A percentile compares a stretch with the other conserved stretches of the same genome.
phyloP scores from a whole-genome alignment of 108 stramenopile genomes.

The Pseudonitzschia pungens region DNA sequence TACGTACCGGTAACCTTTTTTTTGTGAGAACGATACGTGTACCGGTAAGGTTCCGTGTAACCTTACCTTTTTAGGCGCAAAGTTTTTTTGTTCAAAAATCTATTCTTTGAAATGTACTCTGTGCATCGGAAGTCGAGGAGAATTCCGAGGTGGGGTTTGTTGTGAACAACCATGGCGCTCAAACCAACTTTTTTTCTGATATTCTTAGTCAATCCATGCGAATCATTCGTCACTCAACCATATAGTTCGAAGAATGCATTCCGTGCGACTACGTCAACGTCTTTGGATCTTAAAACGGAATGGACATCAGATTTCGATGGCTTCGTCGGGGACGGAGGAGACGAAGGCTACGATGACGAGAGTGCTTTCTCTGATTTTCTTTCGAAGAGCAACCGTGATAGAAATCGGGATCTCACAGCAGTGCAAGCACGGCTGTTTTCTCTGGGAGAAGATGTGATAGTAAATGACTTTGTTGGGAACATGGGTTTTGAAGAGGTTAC shows the following conservation, averaged over 20 bases:
- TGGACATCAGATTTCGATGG: conserved; percentile 55
- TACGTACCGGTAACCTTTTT: too few species aligned
- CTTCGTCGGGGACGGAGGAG: conserved; percentile 21
- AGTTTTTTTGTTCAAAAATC: too few species aligned
- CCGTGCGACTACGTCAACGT: background rate
- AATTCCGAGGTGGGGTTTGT: too few species aligned
- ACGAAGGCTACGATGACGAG: conserved; percentile 2
- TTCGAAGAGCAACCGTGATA: background rate
- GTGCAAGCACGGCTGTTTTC: conserved; percentile 59
- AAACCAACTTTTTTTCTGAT: background rate
- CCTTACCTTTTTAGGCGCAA: too few species aligned
- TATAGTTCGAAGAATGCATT: background rate
- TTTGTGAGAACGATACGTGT: too few species aligned
- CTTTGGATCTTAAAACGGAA: conserved; percentile 12
- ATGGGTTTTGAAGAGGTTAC: conserved; percentile 64
- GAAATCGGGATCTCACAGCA: conserved; percentile 46
- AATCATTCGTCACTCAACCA: background rate
- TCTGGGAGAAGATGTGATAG: conserved; percentile 61
- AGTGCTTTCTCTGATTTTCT: conserved; percentile 5
- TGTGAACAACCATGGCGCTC: background rate
- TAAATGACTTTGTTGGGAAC: conserved; percentile 68
- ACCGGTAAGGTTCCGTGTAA: too few species aligned
- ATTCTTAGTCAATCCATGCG: background rate
- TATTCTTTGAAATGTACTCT: too few species aligned
- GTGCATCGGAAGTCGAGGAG: too few species aligned